Evolutionary conservation across 2,329 filamentous ascomycete genomes (phyloP).

Genomic region (Catunica adiposa): DNA sequence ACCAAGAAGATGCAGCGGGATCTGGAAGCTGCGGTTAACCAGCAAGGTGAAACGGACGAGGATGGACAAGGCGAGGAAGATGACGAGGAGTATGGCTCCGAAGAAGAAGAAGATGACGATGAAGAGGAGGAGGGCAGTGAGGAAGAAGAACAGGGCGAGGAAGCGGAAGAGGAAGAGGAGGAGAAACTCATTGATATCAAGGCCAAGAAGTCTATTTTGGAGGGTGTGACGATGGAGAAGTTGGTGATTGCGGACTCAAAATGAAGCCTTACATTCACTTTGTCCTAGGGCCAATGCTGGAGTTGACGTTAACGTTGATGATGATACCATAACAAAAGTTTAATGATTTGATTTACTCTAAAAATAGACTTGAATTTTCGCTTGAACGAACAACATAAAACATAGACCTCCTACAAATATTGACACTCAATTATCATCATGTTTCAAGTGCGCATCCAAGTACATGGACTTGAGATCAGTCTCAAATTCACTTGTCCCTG

Average conservation of each 20-base stretch:
- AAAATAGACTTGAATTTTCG: conserved; percentile 1
- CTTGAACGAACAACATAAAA: not conserved
- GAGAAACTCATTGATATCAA: conserved; percentile 12
- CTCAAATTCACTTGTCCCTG: too few species aligned
- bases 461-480: too few species aligned
- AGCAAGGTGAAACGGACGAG: conserved; percentile 30
- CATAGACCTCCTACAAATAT: too few species aligned
- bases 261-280: conserved; percentile 6
- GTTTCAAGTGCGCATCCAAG: too few species aligned
- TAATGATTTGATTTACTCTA: conserved; percentile 7
- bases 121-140: conserved; percentile 18
- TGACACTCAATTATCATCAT: too few species aligned
- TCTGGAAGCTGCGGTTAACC: conserved; percentile 78
- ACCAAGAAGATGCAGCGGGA: conserved; percentile 96
- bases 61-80: conserved; percentile 21
- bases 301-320: conserved; percentile 8
- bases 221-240: conserved; percentile 18
- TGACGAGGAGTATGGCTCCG: conserved; percentile 18
- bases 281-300: not conserved
- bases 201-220: conserved; percentile 12
- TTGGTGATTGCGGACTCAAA: conserved; percentile 13
- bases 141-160: conserved; percentile 18
- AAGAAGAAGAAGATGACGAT: conserved; percentile 19
- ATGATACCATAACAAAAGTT: conserved; percentile 17
- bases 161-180: conserved; percentile 16